Evolutionary conservation across 129 eudicot species (phyloP).

Genomic region (Escallonia rubra): DNA sequence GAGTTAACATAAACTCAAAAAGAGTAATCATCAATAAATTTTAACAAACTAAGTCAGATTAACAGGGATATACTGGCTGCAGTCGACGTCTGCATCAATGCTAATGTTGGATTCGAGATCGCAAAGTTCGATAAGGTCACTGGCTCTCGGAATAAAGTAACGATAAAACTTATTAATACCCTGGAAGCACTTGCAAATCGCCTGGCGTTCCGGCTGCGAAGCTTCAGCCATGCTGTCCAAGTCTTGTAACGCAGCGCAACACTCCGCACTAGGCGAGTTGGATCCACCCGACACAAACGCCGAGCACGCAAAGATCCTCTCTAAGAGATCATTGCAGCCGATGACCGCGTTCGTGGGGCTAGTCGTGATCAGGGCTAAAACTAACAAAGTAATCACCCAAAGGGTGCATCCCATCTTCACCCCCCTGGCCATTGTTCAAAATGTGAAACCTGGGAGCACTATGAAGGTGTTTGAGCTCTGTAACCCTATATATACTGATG

Average conservation of each 20-base stretch:
- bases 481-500: too few relatives aligned
- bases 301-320: neutral
- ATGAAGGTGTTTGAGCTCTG: too few relatives aligned
- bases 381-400: neutral
- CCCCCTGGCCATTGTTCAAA: neutral
- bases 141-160: too few relatives aligned
- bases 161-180: too few relatives aligned
- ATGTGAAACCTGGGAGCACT: too few relatives aligned
- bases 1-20: too few relatives aligned
- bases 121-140: constrained; percentile 4
- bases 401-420: neutral
- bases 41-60: too few relatives aligned
- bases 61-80: neutral
- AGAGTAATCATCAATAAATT: too few relatives aligned
- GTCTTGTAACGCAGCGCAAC: constrained; percentile 4
- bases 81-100: constrained; percentile 10
- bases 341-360: neutral
- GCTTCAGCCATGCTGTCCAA: neutral
- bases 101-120: neutral
- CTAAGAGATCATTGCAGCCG: constrained; percentile 1
- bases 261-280: too few relatives aligned
- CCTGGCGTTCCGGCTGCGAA: constrained; percentile 1
- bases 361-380: neutral
- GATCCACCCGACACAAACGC: too few relatives aligned
- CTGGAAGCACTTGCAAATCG: constrained; percentile 18